phyloP scores from a whole-genome alignment of 1,139 yeast species.

The Blastobotrys petasosporus region DNA sequence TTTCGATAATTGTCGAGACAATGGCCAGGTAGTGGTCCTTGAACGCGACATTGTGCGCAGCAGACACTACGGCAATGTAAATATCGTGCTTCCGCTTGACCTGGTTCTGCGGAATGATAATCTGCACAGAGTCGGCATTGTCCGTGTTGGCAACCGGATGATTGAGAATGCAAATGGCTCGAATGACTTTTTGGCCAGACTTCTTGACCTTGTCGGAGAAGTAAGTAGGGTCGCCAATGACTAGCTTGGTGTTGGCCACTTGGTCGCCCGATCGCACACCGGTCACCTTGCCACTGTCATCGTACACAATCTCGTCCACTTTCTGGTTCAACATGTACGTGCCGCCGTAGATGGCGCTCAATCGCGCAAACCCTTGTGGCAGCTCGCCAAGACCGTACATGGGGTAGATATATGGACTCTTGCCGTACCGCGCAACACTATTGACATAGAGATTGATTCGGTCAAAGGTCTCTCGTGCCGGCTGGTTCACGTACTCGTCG shows the following conservation, averaged over 20 bases:
- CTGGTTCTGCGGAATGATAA: slow-evolving; percentile 95
- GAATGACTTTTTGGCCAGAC: slow-evolving; percentile 80
- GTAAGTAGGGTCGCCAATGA: slow-evolving; percentile 97
- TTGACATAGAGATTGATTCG: slow-evolving; percentile 80
- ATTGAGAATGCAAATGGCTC: slow-evolving; percentile 91
- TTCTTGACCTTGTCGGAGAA: slow-evolving; percentile 86
- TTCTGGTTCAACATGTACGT: slow-evolving; percentile 98
- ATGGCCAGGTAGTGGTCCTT: slow-evolving; percentile 89
- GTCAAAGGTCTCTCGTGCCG: slow-evolving; percentile 89
- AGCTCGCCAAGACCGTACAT: slow-evolving; percentile 94
- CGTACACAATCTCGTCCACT: slow-evolving; percentile 78
- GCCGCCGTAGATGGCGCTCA: slow-evolving; percentile 97
- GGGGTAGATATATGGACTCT: slow-evolving; percentile 94
- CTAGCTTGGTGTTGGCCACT: slow-evolving; percentile 83
- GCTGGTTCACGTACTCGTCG: slow-evolving; percentile 81
- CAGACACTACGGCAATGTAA: slow-evolving; percentile 85
- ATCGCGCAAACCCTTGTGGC: slow-evolving; percentile 97
- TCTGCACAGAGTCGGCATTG: slow-evolving; percentile 84
- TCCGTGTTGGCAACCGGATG: slow-evolving; percentile 83
- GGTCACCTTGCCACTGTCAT: slow-evolving; percentile 62
- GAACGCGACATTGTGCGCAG: slow-evolving; percentile 86
- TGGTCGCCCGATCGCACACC: slow-evolving; percentile 93
- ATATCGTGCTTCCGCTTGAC: slow-evolving; percentile 90
- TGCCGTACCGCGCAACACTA: slow-evolving; percentile 91
- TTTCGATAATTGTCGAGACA: slow-evolving; percentile 90